Evolutionary conservation across 2,329 filamentous ascomycete genomes (phyloP), one percentile per base, ranked within the genome.

Genomic region (Fusarium illudens): DNA sequence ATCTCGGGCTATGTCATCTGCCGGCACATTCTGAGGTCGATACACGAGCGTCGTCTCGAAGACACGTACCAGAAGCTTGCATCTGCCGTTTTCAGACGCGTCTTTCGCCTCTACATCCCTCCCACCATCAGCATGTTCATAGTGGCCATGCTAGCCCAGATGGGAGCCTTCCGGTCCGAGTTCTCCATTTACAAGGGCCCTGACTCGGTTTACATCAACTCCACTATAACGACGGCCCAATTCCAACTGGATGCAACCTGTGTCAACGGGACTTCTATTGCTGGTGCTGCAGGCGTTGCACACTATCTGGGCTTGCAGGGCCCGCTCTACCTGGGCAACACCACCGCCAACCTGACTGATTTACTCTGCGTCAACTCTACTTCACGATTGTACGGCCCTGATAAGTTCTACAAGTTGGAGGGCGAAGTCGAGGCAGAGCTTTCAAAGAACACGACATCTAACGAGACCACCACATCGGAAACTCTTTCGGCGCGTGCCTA

Each of bases 1-100:
- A 80, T 81, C 27, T 81, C 79, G 0, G 79, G 79, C n/a, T 81
- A 81, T 51, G 79, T 81, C 25, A 73, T 81, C 32, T 80, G 75
- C 20, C 75, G 79, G 6, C 79, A 80, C 55, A 77, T 81, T 19
- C 58, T 81, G 12, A 65, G 76, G n/a, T 64, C 75, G 6, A 80
- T 81, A 1, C 76, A 79, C 34, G 75, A 79, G 56, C 76, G 75
- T 2, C 75, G 77, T 17, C 60, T 78, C 11, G 77, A 79, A 15
- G 71, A 71, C 19, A 77, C 73, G n/a, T 80, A 79, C 60, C 73
- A 77, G 60, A 75, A 71, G 19, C 77, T 81, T 32, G 76, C 77
- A 1, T 81, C 79, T 0, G 72, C 79, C 9, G 77, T 78, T 19
- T 78, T 81, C 22, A 62, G 80, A 32, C 78, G 80, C 9, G 72